Evolutionary conservation across 176 grass and related monocot species (phyloP), one percentile per base, ranked within the genome.

Genomic region (Puya raimondii): DNA sequence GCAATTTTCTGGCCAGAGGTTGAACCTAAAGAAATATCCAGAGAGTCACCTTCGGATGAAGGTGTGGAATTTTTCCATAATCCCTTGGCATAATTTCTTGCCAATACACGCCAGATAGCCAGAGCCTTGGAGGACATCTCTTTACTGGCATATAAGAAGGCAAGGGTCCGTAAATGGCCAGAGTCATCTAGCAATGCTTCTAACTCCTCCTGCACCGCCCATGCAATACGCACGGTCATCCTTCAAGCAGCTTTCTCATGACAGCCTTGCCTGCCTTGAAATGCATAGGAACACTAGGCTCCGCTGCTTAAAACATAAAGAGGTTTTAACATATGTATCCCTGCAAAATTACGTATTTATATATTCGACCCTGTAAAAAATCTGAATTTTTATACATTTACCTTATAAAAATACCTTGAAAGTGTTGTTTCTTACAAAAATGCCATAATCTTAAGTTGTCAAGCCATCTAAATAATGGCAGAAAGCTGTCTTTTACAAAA

Each of bases 101-200:
- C 86, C 73, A 97, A 83, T 63, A 92, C 76, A 53, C 80, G 86
- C 93, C 89, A 92, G 58, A 85, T 90, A 61, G 84, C 65, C 76
- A 97, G 86, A 73, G 93, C 85, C 75, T 92, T 89, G 53, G 86
- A 88, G 68, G 75, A 88, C 86, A 97, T 80, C 77, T 81, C 86
- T 87, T 97, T 90, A 78, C 89, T 92, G 17, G 88, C 86, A 74
- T 97, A 97, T 69, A 97, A 88, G 65, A 97, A 97, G 54, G 89
- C 93, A 79, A 97, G 93, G 26, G 86, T 90, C 65, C 89, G 80
- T 47, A 89, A 79, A 86, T 96, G 88, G 72, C 83, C 84, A 74
- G 93, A 92, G 63, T 87, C 80, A 59, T 96, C 88, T 85, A 96
- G 85, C 52, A 96, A 82, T 61, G 83, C 79, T 88, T 96, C 93